A percentile compares a stretch with the other conserved stretches of the same genome.
Evolutionary conservation across 805 yeast genomes (phyloP).

Genomic region (Monosporozyma siamensis): DNA sequence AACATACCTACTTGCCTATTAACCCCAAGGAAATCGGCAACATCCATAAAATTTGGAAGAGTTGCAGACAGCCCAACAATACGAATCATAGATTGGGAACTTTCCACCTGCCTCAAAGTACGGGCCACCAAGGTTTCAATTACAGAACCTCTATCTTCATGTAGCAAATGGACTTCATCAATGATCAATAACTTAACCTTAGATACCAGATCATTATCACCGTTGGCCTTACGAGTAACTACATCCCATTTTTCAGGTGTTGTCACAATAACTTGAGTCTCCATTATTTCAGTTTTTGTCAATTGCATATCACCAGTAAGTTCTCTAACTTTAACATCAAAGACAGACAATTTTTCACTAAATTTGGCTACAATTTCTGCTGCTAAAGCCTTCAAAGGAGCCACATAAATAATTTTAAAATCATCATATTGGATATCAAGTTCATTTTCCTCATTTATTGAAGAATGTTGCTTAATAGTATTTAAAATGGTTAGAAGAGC

Average conservation of each 20-base stretch:
- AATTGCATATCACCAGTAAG: slow-evolving; percentile 94
- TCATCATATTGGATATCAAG: slow-evolving; percentile 67
- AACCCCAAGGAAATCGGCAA: slow-evolving; percentile 89
- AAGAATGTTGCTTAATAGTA: slow-evolving; percentile 62
- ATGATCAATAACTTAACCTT: slow-evolving; percentile 81
- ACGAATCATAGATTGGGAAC: slow-evolving; percentile 86
- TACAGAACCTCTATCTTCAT: slow-evolving; percentile 97
- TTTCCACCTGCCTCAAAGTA: slow-evolving; percentile 89
- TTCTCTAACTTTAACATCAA: slow-evolving; percentile 80
- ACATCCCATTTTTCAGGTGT: slow-evolving; percentile 98
- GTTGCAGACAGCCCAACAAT: slow-evolving; percentile 94
- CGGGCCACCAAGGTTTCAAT: slow-evolving; percentile 92
- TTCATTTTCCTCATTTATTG: slow-evolving; percentile 42
- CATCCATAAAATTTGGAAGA: slow-evolving; percentile 82
- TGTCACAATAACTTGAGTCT: slow-evolving; percentile 83
- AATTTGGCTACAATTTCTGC: slow-evolving; percentile 94
- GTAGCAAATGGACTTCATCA: slow-evolving; percentile 93
- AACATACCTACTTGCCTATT: slow-evolving; percentile 87
- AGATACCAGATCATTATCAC: slow-evolving; percentile 75
- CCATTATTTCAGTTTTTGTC: slow-evolving; percentile 65
- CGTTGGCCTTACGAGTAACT: slow-evolving; percentile 85
- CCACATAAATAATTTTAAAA: slow-evolving; percentile 86
- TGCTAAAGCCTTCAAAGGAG: slow-evolving; percentile 89
- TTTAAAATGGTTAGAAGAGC: slow-evolving; percentile 75
- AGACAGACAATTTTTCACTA: slow-evolving; percentile 65